These are phyloP conservation scores for Aureobasidium sp. DNA, from an alignment of 2,329 filamentous ascomycete genomes.

Conservation along the genomic window DNA sequence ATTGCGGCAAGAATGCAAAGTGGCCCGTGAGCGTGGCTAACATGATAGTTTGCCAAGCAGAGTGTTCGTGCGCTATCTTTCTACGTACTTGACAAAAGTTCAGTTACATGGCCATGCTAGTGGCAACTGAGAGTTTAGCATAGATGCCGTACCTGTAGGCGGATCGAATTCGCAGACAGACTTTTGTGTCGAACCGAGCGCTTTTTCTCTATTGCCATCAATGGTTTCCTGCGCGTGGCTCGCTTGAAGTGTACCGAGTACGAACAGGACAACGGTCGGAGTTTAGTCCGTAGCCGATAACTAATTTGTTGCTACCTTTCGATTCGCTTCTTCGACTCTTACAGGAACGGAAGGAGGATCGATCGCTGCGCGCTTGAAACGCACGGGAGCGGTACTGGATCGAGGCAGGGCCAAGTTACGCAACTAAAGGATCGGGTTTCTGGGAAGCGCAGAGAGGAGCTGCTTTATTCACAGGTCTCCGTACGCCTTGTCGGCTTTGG, in stretches of 20 bases:
- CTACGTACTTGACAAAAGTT: not conserved
- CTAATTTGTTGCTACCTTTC: not conserved
- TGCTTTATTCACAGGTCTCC: not conserved
- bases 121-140: not conserved
- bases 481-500: not conserved
- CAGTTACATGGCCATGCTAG: not conserved
- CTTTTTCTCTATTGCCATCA: too few species aligned
- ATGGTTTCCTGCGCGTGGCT: not conserved
- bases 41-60: not conserved
- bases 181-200: not conserved
- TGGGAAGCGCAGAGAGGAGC: not conserved
- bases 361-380: not conserved
- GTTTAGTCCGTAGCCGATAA: not conserved
- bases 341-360: not conserved
- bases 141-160: not conserved
- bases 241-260: too few species aligned
- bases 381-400: not conserved
- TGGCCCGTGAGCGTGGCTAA: not conserved
- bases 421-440: not conserved
- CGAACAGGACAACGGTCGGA: not conserved
- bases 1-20: not conserved
- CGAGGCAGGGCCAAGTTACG: not conserved
- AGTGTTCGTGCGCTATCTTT: not conserved
- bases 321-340: not conserved
- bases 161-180: not conserved